phyloP scores from a whole-genome alignment of 2,329 filamentous ascomycete species.

The Alternaria tenuissima region DNA sequence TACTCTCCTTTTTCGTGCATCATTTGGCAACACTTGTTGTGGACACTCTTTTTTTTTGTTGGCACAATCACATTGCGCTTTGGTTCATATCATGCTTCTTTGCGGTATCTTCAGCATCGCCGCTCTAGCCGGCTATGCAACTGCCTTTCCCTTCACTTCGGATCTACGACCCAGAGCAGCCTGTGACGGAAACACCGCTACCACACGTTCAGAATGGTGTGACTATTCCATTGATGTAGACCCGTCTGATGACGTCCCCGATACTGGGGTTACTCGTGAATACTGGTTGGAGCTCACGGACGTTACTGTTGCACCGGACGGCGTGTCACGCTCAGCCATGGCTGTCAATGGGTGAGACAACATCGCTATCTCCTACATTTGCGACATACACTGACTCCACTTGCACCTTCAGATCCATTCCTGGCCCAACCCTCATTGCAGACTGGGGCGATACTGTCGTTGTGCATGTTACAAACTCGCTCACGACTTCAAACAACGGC shows the following conservation, averaged over 20 bases:
- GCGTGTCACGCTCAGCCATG: conserved; percentile 54
- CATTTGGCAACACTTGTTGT: background rate
- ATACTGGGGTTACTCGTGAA: conserved; percentile 63
- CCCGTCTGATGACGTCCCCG: conserved; percentile 49
- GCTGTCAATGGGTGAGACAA: conserved; percentile 49
- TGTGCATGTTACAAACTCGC: conserved; percentile 48
- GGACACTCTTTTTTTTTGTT: background rate
- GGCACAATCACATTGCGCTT: background rate
- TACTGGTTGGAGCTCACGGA: conserved; percentile 57
- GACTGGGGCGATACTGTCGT: conserved; percentile 52
- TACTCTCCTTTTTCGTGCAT: background rate
- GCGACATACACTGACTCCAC: background rate
- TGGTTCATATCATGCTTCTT: background rate
- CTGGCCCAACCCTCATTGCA: conserved; percentile 55
- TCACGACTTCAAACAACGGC: conserved; percentile 38
- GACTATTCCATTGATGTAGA: conserved; percentile 53
- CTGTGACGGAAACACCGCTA: conserved; percentile 44
- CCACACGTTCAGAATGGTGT: conserved; percentile 52
- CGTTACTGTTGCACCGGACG: conserved; percentile 61
- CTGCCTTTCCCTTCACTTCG: background rate
- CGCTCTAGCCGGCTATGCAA: background rate
- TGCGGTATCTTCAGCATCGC: background rate
- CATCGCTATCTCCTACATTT: too few relatives aligned
- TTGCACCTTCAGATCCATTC: conserved; percentile 36
- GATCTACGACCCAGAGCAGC: conserved; percentile 19